phyloP scores from a whole-genome alignment of 2,329 filamentous ascomycete species.

The Clarireedia sp. region DNA sequence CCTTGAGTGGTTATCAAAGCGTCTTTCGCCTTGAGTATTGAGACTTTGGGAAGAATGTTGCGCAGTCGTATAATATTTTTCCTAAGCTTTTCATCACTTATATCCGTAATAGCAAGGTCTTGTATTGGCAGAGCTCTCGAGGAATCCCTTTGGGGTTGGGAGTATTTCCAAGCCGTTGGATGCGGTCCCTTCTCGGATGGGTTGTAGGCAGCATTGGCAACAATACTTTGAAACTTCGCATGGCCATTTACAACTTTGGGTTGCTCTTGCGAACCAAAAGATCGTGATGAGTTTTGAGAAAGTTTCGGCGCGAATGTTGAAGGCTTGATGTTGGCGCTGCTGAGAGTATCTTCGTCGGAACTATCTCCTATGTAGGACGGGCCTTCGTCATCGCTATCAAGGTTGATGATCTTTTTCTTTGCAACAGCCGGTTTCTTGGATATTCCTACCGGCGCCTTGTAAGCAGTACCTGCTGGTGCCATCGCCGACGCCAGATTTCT shows the following conservation, averaged over 20 bases:
- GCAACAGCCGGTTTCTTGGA: constrained; percentile 34
- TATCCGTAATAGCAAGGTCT: constrained; percentile 40
- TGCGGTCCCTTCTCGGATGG: constrained; percentile 2
- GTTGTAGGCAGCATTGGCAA: constrained; percentile 20
- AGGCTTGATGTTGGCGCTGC: constrained; percentile 50
- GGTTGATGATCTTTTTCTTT: constrained; percentile 34
- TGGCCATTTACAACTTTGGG: constrained; percentile 35
- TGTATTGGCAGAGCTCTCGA: constrained; percentile 39
- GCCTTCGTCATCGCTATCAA: constrained; percentile 47
- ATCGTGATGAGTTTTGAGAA: constrained; percentile 28
- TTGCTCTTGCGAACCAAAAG: constrained; percentile 24
- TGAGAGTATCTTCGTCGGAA: constrained; percentile 51
- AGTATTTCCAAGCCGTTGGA: not conserved
- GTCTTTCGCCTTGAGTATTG: constrained; percentile 38
- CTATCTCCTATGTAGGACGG: constrained; percentile 54
- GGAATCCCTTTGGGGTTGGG: constrained; percentile 33
- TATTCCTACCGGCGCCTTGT: constrained; percentile 42
- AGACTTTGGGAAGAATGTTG: constrained; percentile 39
- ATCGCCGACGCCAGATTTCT: constrained; percentile 50
- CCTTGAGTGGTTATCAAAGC: constrained; percentile 43
- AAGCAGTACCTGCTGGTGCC: constrained; percentile 68
- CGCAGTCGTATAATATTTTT: constrained; percentile 45
- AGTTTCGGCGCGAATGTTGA: constrained; percentile 43
- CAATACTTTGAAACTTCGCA: constrained; percentile 29
- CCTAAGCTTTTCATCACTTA: constrained; percentile 41